Evolutionary conservation across 2,329 filamentous ascomycete genomes (phyloP).

Genomic region (Aspergillus awamori): DNA sequence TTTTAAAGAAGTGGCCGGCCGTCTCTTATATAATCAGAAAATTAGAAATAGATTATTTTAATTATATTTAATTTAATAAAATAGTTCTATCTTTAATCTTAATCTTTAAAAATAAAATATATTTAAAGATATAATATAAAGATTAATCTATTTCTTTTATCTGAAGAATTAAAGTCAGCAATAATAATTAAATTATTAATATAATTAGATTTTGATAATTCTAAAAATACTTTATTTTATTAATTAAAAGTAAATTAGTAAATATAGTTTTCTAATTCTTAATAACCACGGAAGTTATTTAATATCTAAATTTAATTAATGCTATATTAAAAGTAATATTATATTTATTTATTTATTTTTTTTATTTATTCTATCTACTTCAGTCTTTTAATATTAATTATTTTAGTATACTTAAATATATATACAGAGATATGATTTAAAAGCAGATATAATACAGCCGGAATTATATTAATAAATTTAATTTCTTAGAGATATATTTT

Average conservation of each 20-base stretch:
- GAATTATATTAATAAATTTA: too few relatives aligned
- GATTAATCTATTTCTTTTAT: neutral
- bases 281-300: constrained; percentile 19
- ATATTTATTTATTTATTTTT: constrained; percentile 14
- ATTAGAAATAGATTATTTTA: neutral
- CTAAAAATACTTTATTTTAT: neutral
- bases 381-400: neutral
- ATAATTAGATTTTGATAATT: neutral
- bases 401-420: too few relatives aligned
- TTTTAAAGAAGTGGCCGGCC: neutral
- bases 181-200: neutral
- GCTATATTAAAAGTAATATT: constrained; percentile 14
- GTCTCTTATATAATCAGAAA: neutral
- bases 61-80: neutral
- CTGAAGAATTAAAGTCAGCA: neutral
- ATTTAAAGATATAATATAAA: neutral
- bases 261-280: constrained; percentile 10
- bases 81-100: neutral
- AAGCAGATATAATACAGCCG: too few relatives aligned
- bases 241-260: constrained; percentile 1
- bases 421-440: too few relatives aligned
- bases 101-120: neutral
- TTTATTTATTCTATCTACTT: neutral
- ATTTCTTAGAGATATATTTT: too few relatives aligned
- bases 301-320: constrained; percentile 13